phyloP scores from a whole-genome alignment of 2,329 filamentous ascomycete genomes.

The Cadophora malorum region DNA sequence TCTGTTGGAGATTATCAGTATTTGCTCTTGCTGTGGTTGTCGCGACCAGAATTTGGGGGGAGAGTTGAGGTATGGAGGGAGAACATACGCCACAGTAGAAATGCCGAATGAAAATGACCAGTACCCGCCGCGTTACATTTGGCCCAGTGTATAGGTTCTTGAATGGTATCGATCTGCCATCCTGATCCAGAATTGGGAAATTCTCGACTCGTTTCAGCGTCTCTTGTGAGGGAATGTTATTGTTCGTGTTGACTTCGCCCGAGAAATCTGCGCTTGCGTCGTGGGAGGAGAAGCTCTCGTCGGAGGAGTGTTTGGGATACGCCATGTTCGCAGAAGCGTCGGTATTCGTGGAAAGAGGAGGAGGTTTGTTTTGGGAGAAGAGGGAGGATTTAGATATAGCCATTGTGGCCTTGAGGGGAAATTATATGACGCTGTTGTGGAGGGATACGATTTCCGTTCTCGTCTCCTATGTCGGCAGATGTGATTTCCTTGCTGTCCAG shows the following conservation, averaged over 20 bases:
- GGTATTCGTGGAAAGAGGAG: neutral
- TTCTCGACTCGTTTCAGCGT: conserved; percentile 58
- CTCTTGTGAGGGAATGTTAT: conserved; percentile 59
- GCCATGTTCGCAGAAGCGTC: neutral
- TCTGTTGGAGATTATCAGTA: conserved; percentile 34
- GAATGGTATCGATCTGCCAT: conserved; percentile 44
- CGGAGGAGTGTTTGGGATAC: conserved; percentile 20
- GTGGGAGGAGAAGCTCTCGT: conserved; percentile 2
- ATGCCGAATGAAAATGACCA: conserved; percentile 48
- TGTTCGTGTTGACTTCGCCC: conserved; percentile 60
- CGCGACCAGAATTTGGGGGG: neutral
- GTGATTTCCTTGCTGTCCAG: neutral
- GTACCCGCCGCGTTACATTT: conserved; percentile 43
- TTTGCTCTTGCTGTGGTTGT: neutral
- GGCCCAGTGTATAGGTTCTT: conserved; percentile 45
- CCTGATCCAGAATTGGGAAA: conserved; percentile 41
- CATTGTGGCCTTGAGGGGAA: neutral
- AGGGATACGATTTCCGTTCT: neutral
- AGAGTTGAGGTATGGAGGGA: neutral
- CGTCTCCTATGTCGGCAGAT: neutral
- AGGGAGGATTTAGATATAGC: conserved; percentile 10
- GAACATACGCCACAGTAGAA: conserved; percentile 48
- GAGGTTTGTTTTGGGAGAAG: conserved; percentile 10
- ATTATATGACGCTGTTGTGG: neutral
- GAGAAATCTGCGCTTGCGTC: conserved; percentile 57